Evolutionary conservation across 352 stramenopile species (phyloP).

Genomic region (Thraustochytrium sp.): DNA sequence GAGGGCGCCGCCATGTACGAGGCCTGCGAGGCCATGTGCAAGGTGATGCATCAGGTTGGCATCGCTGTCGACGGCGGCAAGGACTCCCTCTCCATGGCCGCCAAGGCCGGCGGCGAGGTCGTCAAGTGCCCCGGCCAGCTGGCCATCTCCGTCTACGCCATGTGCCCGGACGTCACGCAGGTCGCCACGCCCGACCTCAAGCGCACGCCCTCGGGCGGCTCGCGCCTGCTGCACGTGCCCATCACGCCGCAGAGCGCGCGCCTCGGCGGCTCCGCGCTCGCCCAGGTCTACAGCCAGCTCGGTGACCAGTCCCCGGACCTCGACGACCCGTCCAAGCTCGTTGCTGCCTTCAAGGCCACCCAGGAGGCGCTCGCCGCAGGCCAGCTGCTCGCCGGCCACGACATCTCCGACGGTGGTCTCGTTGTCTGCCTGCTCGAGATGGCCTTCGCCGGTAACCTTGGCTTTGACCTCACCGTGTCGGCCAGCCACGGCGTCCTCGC

Average conservation of each 20-base stretch:
- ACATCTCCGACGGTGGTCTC: constrained; percentile 95
- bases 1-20: constrained; percentile 98
- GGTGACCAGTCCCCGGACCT: constrained; percentile 79
- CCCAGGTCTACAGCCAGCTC: constrained; percentile 75
- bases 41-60: constrained; percentile 88
- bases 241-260: constrained; percentile 66
- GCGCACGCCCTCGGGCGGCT: constrained; percentile 61
- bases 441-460: constrained; percentile 96
- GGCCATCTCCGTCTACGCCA: constrained; percentile 94
- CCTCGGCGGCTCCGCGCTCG: constrained; percentile 90
- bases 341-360: constrained; percentile 26
- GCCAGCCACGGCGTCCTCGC: not conserved
- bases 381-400: constrained; percentile 90
- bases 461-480: constrained; percentile 71
- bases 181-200: constrained; percentile 97
- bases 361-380: constrained; percentile 73
- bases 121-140: constrained; percentile 96
- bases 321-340: constrained; percentile 63
- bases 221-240: constrained; percentile 80
- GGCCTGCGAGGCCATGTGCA: constrained; percentile 88
- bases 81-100: constrained; percentile 98
- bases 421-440: constrained; percentile 93
- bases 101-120: constrained; percentile 79
- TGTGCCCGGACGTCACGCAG: constrained; percentile 90
- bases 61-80: constrained; percentile 97